phyloP scores from a whole-genome alignment of 2,329 filamentous ascomycete genomes.

The Zymoseptoria ardabiliae region DNA sequence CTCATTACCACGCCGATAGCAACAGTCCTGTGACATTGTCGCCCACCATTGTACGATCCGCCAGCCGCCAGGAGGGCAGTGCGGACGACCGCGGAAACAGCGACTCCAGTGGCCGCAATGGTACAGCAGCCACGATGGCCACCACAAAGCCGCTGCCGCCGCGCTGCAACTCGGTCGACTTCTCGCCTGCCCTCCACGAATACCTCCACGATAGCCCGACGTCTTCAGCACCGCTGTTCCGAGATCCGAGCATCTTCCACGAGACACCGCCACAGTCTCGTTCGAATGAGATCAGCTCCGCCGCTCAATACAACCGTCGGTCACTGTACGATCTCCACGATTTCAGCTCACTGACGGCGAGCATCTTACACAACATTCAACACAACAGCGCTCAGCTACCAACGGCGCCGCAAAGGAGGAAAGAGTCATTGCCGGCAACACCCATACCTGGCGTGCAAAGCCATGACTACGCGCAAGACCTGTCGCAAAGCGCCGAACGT shows the following conservation, averaged over 20 bases:
- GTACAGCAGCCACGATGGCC: conserved; percentile 2
- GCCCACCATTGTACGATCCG: conserved; percentile 16
- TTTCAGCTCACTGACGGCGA: conserved; percentile 8
- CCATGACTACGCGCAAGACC: conserved; percentile 10
- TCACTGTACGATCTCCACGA: conserved; percentile 28
- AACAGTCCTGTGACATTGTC: conserved; percentile 39
- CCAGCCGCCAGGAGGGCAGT: conserved; percentile 11
- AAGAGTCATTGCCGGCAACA: conserved; percentile 12
- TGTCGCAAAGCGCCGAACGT: conserved; percentile 34
- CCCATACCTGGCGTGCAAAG: conserved; percentile 10
- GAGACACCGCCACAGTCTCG: conserved; percentile 1
- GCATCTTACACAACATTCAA: conserved; percentile 4
- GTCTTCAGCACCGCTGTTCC: conserved; percentile 4
- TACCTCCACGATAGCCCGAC: conserved; percentile 2
- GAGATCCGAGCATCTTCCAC: conserved; percentile 5
- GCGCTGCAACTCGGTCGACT: conserved; percentile 8
- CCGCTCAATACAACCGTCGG: conserved; percentile 23
- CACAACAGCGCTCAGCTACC: conserved; percentile 7
- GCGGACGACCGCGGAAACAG: conserved; percentile 6
- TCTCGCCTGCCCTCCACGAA: conserved; percentile 8
- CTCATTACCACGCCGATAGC: conserved; percentile 47
- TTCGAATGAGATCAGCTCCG: conserved; percentile 13
- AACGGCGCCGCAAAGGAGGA: conserved; percentile 9
- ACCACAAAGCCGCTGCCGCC: conserved; percentile 6
- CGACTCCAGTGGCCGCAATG: conserved; percentile 1